Conservation (phyloP, 495 filamentous ascomycete species). For the Aspergillus incahuasiensis region DNA sequence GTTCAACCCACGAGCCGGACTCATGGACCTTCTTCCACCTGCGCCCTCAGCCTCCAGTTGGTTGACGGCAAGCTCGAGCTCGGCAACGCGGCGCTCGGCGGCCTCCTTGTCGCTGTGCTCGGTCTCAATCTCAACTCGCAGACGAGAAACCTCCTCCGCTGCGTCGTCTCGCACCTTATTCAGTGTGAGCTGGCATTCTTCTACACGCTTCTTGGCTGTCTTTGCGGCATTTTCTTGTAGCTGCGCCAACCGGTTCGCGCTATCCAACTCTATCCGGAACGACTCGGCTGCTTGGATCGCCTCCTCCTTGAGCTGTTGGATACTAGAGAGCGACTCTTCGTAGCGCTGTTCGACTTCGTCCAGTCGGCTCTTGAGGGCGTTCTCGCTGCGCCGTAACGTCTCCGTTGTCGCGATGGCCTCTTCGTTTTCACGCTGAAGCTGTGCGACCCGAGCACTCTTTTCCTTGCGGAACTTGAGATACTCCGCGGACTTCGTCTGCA, state of each 20-base stretch:
- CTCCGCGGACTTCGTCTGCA: slow-evolving; percentile 83
- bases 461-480: slow-evolving; percentile 90
- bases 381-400: slow-evolving; percentile 70
- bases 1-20: slow-evolving; percentile 50
- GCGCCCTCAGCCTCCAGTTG: slow-evolving; percentile 53
- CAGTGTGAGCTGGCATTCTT: slow-evolving; percentile 72
- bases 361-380: slow-evolving; percentile 69
- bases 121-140: slow-evolving; percentile 76
- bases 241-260: slow-evolving; percentile 71
- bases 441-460: slow-evolving; percentile 78
- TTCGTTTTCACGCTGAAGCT: slow-evolving; percentile 83
- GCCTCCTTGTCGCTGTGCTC: slow-evolving; percentile 68
- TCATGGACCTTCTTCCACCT: slow-evolving; percentile 36
- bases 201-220: slow-evolving; percentile 72
- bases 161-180: slow-evolving; percentile 77
- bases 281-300: slow-evolving; percentile 71
- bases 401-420: slow-evolving; percentile 73
- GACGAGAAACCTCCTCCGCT: slow-evolving; percentile 70
- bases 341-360: slow-evolving; percentile 82
- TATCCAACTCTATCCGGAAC: slow-evolving; percentile 78
- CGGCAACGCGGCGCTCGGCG: slow-evolving; percentile 63
- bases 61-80: slow-evolving; percentile 71
- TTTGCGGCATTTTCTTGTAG: slow-evolving; percentile 78
- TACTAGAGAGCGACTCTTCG: slow-evolving; percentile 72
- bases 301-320: slow-evolving; percentile 81